phyloP scores from a whole-genome alignment of 768 basidiomycete genomes.

The Candolleomyces efflorescens region DNA sequence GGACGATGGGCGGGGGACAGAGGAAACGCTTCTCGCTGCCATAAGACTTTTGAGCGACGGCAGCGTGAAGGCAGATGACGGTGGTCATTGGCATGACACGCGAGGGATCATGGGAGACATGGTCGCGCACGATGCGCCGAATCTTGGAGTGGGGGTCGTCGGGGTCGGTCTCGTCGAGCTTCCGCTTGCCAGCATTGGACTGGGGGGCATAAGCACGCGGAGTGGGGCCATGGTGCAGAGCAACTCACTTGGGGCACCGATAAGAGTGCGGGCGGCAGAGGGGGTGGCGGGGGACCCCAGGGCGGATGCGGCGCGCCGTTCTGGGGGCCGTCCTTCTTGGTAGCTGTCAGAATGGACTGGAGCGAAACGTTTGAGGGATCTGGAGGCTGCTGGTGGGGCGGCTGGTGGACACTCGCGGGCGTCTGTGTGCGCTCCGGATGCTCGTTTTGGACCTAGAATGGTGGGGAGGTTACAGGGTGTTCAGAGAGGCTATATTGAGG shows the following conservation, averaged over 20 bases:
- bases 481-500: slow-evolving; percentile 27
- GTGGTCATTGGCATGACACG: slow-evolving; percentile 87
- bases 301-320: slow-evolving; percentile 37
- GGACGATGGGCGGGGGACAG: slow-evolving; percentile 90
- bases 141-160: slow-evolving; percentile 76
- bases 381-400: no score
- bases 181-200: slow-evolving; percentile 62
- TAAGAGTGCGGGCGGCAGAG: slow-evolving; percentile 22
- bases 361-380: slow-evolving; percentile 43
- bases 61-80: slow-evolving; percentile 85
- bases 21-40: slow-evolving; percentile 94
- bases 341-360: slow-evolving; percentile 49
- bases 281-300: slow-evolving; percentile 30
- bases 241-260: not conserved
- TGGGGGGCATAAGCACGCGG: slow-evolving; percentile 13
- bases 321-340: slow-evolving; percentile 40
- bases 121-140: slow-evolving; percentile 79
- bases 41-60: slow-evolving; percentile 94
- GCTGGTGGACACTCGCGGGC: slow-evolving; percentile 22
- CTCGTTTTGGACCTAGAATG: slow-evolving; percentile 14
- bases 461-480: slow-evolving; percentile 21
- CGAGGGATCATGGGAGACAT: slow-evolving; percentile 69
- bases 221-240: slow-evolving; percentile 5
- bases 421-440: slow-evolving; percentile 23
- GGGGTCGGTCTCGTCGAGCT: slow-evolving; percentile 60